Evolutionary conservation across 257 asterid species (phyloP).

Genomic region (Lycium ferocissimum): DNA sequence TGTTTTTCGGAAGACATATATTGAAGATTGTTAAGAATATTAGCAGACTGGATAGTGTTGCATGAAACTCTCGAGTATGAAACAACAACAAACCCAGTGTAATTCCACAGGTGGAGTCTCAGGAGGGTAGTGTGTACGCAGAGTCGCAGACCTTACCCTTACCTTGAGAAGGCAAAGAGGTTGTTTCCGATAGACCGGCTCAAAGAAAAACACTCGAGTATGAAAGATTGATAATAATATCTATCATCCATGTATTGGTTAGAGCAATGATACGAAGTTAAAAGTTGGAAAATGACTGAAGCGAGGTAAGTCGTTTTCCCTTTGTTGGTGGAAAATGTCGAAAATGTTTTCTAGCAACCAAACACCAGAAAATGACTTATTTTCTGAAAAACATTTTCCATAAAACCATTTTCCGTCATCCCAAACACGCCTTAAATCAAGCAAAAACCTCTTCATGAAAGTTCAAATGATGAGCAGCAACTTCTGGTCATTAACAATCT

Average conservation of each 20-base stretch:
- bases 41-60: background rate
- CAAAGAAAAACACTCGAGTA: background rate
- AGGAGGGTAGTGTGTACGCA: no score
- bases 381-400: background rate
- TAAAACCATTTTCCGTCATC: background rate
- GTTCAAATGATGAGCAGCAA: conserved; percentile 7
- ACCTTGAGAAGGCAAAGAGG: no score
- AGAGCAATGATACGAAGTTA: background rate
- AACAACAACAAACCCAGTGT: no score
- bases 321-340: background rate
- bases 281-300: background rate
- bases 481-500: background rate
- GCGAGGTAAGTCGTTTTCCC: background rate
- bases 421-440: background rate
- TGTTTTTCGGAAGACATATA: background rate
- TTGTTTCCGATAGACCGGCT: no score
- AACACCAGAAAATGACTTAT: background rate
- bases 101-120: no score
- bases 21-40: background rate
- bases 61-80: no score
- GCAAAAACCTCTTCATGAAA: background rate
- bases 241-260: background rate
- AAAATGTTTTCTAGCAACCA: background rate
- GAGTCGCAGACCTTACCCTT: no score
- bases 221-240: background rate